Conservation (phyloP, 805 yeast genomes). For the Saccharomyces mikatae region DNA sequence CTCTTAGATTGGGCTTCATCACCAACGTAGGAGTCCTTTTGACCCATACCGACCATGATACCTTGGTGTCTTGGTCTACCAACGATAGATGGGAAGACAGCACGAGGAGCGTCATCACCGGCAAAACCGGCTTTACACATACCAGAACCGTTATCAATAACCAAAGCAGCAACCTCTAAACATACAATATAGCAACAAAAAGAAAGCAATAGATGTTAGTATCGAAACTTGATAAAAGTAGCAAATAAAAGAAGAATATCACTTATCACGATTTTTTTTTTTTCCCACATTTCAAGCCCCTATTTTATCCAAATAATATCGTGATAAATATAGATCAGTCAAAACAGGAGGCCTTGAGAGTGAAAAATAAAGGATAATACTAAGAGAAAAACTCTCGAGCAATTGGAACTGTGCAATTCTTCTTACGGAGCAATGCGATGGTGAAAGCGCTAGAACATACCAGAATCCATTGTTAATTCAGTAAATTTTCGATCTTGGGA, state of each 20-base stretch:
- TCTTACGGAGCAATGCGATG: not conserved
- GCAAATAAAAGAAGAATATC: not conserved
- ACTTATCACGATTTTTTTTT: not conserved
- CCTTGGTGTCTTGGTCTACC: constrained; percentile 99
- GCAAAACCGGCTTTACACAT: constrained; percentile 99
- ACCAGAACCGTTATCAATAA: constrained; percentile 99
- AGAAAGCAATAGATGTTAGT: not conserved
- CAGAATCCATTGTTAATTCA: constrained; percentile 29
- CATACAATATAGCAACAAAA: not conserved
- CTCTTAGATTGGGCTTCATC: constrained; percentile 99
- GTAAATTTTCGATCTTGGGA: not conserved
- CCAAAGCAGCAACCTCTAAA: constrained; percentile 41
- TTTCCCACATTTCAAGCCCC: not conserved
- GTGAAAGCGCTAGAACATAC: constrained; percentile 19
- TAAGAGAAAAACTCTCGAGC: not conserved
- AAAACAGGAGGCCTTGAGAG: not conserved
- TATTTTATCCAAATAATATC: not conserved
- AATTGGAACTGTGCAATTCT: not conserved
- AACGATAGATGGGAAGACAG: constrained; percentile 99
- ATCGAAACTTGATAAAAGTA: not conserved
- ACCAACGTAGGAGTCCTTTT: constrained; percentile 98
- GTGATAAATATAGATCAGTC: not conserved
- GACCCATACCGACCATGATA: constrained; percentile 99
- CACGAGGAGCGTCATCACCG: constrained; percentile 99
- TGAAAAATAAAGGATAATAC: not conserved